A percentile compares a stretch with the other conserved stretches of the same genome.
These are phyloP conservation scores for Aspergillus fischeri DNA, from an alignment of 2,329 filamentous ascomycete genomes.

Conservation along the genomic window DNA sequence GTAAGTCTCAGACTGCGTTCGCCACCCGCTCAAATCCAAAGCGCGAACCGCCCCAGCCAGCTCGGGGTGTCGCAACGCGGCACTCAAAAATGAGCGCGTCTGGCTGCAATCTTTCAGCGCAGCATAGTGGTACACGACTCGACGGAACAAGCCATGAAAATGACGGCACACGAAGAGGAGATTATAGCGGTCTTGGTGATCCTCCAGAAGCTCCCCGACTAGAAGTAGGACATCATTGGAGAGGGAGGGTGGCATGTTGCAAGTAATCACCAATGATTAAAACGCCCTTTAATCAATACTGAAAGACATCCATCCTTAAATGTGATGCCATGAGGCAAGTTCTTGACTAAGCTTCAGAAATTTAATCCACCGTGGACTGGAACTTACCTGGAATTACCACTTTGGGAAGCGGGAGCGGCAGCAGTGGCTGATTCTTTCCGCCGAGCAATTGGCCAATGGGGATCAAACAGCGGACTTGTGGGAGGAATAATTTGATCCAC, in stretches of 20 bases:
- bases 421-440: background rate
- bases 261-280: too few relatives aligned
- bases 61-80: slow-evolving; percentile 16
- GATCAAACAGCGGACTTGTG: background rate
- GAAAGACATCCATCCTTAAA: background rate
- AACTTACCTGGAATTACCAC: background rate
- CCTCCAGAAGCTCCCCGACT: slow-evolving; percentile 24
- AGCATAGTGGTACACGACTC: slow-evolving; percentile 19
- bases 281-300: too few relatives aligned
- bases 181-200: slow-evolving; percentile 22
- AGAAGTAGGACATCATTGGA: slow-evolving; percentile 29
- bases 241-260: slow-evolving; percentile 18
- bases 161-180: slow-evolving; percentile 22
- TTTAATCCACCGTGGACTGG: background rate
- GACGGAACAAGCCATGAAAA: slow-evolving; percentile 26
- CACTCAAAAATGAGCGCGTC: slow-evolving; percentile 18
- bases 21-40: slow-evolving; percentile 22
- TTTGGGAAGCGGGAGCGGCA: background rate
- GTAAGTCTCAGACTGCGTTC: background rate
- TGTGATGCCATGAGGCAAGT: background rate
- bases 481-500: background rate
- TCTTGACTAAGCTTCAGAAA: background rate
- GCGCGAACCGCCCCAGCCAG: slow-evolving; percentile 21
- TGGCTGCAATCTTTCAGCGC: slow-evolving; percentile 15
- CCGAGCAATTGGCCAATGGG: background rate